Evolutionary conservation across 257 asterid species (phyloP), one percentile per base, ranked within the genome.

Genomic region (Penstemon davidsonii): DNA sequence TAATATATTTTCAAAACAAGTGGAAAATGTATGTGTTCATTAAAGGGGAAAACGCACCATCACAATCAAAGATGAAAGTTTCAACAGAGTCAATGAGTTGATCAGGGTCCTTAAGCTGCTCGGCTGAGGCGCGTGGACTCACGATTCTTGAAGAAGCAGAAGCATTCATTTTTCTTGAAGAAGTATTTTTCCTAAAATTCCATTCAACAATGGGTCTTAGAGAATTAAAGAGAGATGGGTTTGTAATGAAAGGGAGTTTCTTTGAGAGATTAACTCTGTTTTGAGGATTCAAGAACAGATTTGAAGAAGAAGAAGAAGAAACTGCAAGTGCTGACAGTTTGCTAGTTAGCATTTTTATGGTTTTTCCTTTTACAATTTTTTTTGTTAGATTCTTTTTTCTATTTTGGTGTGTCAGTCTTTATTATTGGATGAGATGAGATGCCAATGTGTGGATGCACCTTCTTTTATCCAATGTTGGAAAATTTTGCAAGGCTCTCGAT

Each of bases 51-150:
- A 2, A 73, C 72, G 4, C 72, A 94, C 99, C 99, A 75, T 94
- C 99, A 49, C 99, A 94, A 74, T 94, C 99, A 66, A 94, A 94
- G 60, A 94, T 91, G 88, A 94, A 94, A 41, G 97, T 94, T 72
- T 91, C 96, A 25, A 91, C 97, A 56, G 95, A 88, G 77, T 88
- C 88, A 64, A 94, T 87, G 56, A 94, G 96, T 68, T 85, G 87
- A 75, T 84, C 96, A 55, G 97, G 88, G 64, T 88, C 83, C 73
- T 80, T 79, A 76, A 94, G 96, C 65, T 88, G 84, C 72, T 84
- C 83, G 4, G 96, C 92, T 39, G 97, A 78, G 64, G 95, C 87
- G 37, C 84, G 78, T 6, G 85, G 80, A 4, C 80, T 67, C 47
- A 72, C 84, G 13, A 61, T 51, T 64, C 73, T 67, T 39, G 88